Base-by-base conservation (phyloP, 2,329 filamentous ascomycete genomes). In the Cladosporium cucumerinum region DNA sequence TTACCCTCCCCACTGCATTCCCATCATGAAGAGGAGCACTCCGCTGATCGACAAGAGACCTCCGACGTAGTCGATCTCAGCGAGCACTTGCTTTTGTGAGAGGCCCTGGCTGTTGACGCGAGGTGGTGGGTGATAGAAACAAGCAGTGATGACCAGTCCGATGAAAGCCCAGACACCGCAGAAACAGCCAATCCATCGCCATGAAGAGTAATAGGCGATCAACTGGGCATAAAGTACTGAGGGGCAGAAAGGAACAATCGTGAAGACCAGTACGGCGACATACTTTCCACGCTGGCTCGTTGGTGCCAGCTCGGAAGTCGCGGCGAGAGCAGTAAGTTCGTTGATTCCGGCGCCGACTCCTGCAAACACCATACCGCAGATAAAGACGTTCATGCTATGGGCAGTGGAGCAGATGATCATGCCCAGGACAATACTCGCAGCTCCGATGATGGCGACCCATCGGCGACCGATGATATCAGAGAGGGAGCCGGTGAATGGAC, bases 291-390 rank as follows among this genome's bases (percentile, higher is more conserved):
- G 84, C 74, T 89, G 85, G 21, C 83, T 80, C 23, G 85, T 85
- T 1, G 89, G 88, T 0, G 87, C 89, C 66, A 91, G 81, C 73
- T 91, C 89, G 2, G 87, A 86, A 2, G 88, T 89, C 49, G 84
- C 89, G 36, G 89, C 87, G 18, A 91, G 79, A 3, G 88, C 87
- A 8, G 87, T 90, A 25, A 91, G 78, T 74, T 91, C 88, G 70
- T 87, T 88, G 67, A 91, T 82, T 16, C 88, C 88, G 18, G 88
- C 87, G 36, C 88, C 88, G 11, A 86, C 79, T 8, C 89, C 89
- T 14, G 87, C 82, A 67, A 90, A 80, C 10, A 83, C 82, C 81
- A 83, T 84, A 36, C 82, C 82, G 84, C 85, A 83, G 68, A 89
- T 89, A 67, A 88, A 87, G 30, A 79, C 75, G 67, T 87, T 86